Percentiles rank a stretch among this genome's conserved stretches.
These are phyloP conservation scores for Termitomyces bulborhizus DNA, from an alignment of 768 basidiomycete genomes.

Conservation along the genomic window DNA sequence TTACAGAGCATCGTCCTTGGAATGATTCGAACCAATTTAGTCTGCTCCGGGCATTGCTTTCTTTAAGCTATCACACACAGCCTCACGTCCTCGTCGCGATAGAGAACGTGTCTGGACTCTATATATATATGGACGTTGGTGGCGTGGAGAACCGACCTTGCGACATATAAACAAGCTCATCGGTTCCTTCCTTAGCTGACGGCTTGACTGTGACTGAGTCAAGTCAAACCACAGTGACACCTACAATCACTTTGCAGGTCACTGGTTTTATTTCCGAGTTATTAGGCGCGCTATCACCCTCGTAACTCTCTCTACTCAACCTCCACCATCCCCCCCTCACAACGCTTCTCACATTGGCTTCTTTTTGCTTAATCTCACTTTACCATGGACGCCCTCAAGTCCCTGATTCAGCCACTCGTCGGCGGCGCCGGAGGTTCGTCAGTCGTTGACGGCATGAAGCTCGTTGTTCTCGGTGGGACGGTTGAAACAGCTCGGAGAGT, in stretches of 20 bases:
- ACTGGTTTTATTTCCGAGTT: constrained; percentile 14
- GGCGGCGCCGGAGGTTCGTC: constrained; percentile 70
- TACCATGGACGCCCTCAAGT: constrained; percentile 74
- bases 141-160: constrained; percentile 5
- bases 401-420: constrained; percentile 75
- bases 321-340: constrained; percentile 10
- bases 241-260: constrained; percentile 6
- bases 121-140: neutral
- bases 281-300: constrained; percentile 14
- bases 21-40: neutral
- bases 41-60: neutral
- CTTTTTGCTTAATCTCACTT: constrained; percentile 7
- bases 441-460: constrained; percentile 85
- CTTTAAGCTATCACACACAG: neutral
- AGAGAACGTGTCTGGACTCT: neutral
- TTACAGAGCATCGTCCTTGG: neutral
- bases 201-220: constrained; percentile 18
- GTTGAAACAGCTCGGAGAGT: constrained; percentile 82
- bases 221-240: constrained; percentile 10
- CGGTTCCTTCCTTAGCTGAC: constrained; percentile 6
- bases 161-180: constrained; percentile 3
- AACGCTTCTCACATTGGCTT: constrained; percentile 17
- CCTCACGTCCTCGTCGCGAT: neutral
- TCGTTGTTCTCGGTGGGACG: constrained; percentile 83
- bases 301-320: constrained; percentile 5